Evolutionary conservation across 2,329 filamentous ascomycete species (phyloP).

Genomic region (Alternaria sp.): DNA sequence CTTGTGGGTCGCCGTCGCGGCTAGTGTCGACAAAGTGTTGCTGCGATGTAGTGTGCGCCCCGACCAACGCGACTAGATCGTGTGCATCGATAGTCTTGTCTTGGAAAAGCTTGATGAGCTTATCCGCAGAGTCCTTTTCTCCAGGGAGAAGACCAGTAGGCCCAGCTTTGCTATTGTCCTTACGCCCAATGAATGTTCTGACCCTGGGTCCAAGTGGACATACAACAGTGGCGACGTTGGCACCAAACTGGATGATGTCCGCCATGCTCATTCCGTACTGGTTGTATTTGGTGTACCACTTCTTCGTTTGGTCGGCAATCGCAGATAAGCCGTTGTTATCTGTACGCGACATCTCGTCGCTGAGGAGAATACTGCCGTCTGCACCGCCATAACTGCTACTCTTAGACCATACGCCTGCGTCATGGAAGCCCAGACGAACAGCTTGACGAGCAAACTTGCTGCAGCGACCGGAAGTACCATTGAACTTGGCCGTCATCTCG

Average conservation of each 20-base stretch:
- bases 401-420: constrained; percentile 43
- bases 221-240: constrained; percentile 47
- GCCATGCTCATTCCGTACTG: constrained; percentile 47
- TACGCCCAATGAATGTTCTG: constrained; percentile 47
- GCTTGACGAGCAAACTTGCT: constrained; percentile 42
- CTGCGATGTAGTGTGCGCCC: constrained; percentile 48
- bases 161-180: constrained; percentile 44
- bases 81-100: constrained; percentile 50
- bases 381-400: constrained; percentile 37
- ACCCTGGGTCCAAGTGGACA: constrained; percentile 50
- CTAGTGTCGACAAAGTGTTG: constrained; percentile 45
- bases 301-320: constrained; percentile 39
- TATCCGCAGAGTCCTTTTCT: constrained; percentile 42
- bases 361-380: constrained; percentile 44
- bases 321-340: constrained; percentile 39
- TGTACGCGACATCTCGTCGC: constrained; percentile 32
- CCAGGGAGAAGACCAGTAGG: constrained; percentile 45
- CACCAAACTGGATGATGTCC: constrained; percentile 49
- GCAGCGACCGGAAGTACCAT: constrained; percentile 43
- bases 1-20: constrained; percentile 45
- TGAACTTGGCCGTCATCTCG: constrained; percentile 45
- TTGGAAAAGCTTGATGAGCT: constrained; percentile 44
- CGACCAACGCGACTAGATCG: constrained; percentile 47
- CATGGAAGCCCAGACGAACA: constrained; percentile 44
- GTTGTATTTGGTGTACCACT: constrained; percentile 42